These are phyloP conservation scores for Colletotrichum sp. DNA, from an alignment of 2,329 filamentous ascomycete genomes.

Conservation along the genomic window DNA sequence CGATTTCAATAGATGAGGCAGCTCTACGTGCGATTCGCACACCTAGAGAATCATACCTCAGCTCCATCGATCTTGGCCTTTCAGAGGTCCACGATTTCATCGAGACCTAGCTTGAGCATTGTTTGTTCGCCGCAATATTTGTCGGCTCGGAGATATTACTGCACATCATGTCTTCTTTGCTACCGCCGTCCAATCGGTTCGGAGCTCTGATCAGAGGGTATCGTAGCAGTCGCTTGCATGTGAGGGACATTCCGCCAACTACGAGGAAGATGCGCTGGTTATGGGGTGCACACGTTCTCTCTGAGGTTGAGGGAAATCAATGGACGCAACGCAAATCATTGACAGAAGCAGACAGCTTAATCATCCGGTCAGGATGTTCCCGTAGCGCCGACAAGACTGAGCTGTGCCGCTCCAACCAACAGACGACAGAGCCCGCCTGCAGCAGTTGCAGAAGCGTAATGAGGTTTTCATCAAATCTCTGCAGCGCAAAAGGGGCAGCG, in stretches of 20 bases:
- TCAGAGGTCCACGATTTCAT: neutral
- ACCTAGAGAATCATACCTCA: neutral
- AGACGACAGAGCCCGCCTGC: neutral
- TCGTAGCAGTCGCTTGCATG: neutral
- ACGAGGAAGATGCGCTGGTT: neutral
- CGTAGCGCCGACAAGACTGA: neutral
- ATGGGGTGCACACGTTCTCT: neutral
- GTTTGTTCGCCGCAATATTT: neutral
- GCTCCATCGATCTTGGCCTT: neutral
- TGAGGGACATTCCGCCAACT: neutral
- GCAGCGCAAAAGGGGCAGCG: constrained; percentile 8
- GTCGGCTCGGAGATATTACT: neutral
- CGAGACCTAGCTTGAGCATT: neutral
- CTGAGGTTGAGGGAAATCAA: neutral
- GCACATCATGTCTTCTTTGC: neutral
- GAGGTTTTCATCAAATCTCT: constrained; percentile 7
- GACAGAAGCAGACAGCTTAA: neutral
- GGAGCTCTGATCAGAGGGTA: neutral
- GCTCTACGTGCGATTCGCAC: neutral
- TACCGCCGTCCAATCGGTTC: neutral
- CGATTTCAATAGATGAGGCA: neutral
- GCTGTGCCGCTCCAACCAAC: constrained; percentile 3
- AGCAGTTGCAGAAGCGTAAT: constrained; percentile 21
- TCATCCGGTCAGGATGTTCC: neutral
- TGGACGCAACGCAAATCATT: neutral